Evolutionary conservation across 768 basidiomycete genomes (phyloP).

Genomic region (Boletus speciosus): DNA sequence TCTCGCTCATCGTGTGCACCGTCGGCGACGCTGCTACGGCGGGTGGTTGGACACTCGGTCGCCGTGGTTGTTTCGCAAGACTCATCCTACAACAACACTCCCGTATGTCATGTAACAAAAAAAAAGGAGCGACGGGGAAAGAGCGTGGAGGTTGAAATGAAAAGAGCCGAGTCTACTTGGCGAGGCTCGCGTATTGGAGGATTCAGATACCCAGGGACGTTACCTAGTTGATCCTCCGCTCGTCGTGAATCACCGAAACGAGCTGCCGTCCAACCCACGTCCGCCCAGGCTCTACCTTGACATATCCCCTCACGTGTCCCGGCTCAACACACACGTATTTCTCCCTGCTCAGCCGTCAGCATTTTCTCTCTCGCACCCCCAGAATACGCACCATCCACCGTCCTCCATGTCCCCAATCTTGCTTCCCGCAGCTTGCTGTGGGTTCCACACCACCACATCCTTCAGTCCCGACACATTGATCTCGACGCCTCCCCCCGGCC

Average conservation of each 20-base stretch:
- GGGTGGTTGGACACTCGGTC: conserved; percentile 21
- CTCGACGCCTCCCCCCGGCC: conserved; percentile 54
- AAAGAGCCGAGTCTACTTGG: neutral
- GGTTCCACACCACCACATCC: conserved; percentile 96
- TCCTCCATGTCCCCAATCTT: conserved; percentile 89
- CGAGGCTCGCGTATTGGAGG: neutral
- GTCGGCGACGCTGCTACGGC: conserved; percentile 32
- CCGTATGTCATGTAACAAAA: neutral
- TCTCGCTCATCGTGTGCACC: conserved; percentile 27
- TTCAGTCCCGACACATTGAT: conserved; percentile 56
- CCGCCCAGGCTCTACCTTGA: conserved; percentile 55
- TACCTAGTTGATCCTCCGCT: conserved; percentile 15
- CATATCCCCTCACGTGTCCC: conserved; percentile 75
- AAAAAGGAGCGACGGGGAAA: neutral
- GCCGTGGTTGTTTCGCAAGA: conserved; percentile 13
- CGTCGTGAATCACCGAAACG: conserved; percentile 43
- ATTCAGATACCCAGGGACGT: neutral
- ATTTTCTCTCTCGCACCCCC: neutral
- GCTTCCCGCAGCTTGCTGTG: conserved; percentile 61
- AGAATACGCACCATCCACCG: conserved; percentile 67
- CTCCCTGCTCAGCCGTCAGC: conserved; percentile 48
- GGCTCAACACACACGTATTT: conserved; percentile 90
- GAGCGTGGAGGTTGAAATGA: neutral
- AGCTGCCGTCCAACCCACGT: conserved; percentile 79
- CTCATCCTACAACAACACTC: conserved; percentile 10